Percentiles rank a stretch among this genome's conserved stretches.
phyloP scores from a whole-genome alignment of 306 rosid genomes.

The Rosa persica region DNA sequence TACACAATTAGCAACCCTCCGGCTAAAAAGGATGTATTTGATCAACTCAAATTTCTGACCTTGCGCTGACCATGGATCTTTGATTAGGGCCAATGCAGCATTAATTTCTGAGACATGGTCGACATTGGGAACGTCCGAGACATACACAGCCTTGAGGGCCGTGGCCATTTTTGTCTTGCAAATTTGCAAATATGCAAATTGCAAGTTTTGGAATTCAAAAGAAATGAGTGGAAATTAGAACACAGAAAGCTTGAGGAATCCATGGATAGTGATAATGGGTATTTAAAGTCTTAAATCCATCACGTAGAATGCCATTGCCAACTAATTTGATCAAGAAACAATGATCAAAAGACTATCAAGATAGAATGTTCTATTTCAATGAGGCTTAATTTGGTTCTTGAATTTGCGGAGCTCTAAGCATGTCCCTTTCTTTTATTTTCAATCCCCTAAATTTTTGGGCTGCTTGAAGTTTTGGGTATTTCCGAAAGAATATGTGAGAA shows the following conservation, averaged over 20 bases:
- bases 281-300: neutral
- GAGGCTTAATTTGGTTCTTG: neutral
- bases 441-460: neutral
- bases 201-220: neutral
- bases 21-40: neutral
- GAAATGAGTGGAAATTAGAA: neutral
- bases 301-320: slow-evolving; percentile 1
- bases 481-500: neutral
- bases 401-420: neutral
- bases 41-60: slow-evolving; percentile 6
- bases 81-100: slow-evolving; percentile 28
- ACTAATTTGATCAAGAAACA: neutral
- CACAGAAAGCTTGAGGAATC: slow-evolving; percentile 8
- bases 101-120: slow-evolving; percentile 31
- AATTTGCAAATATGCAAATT: slow-evolving; percentile 15
- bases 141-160: slow-evolving; percentile 57
- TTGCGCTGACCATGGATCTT: slow-evolving; percentile 11
- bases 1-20: neutral
- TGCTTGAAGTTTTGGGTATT: neutral
- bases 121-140: slow-evolving; percentile 49
- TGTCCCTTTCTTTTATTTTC: neutral
- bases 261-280: neutral
- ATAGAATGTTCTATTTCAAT: neutral
- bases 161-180: slow-evolving; percentile 21
- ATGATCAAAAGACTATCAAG: slow-evolving; percentile 1